A percentile compares a stretch with the other conserved stretches of the same genome.
These are phyloP conservation scores for Neurospora terricola DNA, from an alignment of 495 filamentous ascomycete species.

Conservation along the genomic window DNA sequence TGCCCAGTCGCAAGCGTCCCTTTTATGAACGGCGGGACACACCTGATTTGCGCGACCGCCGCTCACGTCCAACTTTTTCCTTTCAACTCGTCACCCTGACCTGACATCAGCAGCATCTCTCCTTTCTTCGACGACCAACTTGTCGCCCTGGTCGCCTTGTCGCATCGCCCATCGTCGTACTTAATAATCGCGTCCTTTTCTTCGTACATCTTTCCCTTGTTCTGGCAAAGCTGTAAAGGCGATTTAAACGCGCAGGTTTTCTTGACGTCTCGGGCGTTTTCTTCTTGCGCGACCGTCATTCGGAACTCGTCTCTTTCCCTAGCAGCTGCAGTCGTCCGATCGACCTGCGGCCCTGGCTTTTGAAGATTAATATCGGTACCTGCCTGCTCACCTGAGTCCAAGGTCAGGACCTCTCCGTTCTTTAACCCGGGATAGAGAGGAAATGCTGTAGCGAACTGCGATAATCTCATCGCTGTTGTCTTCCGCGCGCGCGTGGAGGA, in stretches of 20 bases:
- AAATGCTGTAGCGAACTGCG: background rate
- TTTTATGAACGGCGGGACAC: background rate
- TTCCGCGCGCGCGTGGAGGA: background rate
- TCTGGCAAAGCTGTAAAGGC: conserved; percentile 11
- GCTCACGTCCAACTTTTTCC: conserved; percentile 18
- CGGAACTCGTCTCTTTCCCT: conserved; percentile 3
- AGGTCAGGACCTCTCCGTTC: background rate
- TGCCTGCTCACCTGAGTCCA: background rate
- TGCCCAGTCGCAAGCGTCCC: background rate
- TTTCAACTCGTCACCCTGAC: conserved; percentile 12
- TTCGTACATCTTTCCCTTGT: conserved; percentile 1
- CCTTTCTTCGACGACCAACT: background rate
- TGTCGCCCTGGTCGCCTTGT: background rate
- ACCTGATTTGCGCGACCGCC: conserved; percentile 35
- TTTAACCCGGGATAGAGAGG: background rate
- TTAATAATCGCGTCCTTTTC: background rate
- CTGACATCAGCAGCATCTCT: background rate
- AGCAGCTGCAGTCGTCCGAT: conserved; percentile 10
- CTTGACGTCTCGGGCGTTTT: conserved; percentile 2
- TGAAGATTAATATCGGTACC: background rate
- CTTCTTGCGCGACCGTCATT: conserved; percentile 4
- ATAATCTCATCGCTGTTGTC: background rate
- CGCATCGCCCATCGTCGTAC: background rate
- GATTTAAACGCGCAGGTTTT: conserved; percentile 6
- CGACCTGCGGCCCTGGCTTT: background rate